Percentiles rank a stretch among this genome's conserved stretches.
phyloP scores from a whole-genome alignment of 345 rosid genomes.

The Bruguiera parviflora region DNA sequence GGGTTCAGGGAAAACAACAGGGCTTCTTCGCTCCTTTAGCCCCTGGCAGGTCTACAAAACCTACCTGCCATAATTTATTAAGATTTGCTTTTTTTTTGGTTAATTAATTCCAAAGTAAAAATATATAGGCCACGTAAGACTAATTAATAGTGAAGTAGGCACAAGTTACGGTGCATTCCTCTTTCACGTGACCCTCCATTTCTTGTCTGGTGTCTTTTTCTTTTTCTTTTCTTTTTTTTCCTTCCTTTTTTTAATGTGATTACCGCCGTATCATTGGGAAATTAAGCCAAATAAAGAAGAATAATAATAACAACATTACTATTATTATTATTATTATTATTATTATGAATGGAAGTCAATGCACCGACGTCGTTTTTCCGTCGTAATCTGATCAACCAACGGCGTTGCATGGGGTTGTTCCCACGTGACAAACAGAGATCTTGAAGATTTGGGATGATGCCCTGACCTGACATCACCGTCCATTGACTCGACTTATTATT shows the following conservation, averaged over 20 bases:
- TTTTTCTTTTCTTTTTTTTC: background rate
- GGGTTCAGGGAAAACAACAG: no score
- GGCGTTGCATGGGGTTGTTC: no score
- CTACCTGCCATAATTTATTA: background rate
- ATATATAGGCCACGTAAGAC: conserved; percentile 16
- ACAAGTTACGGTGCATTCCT: conserved; percentile 30
- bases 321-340: no score
- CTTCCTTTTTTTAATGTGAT: no score
- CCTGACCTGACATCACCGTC: conserved; percentile 8
- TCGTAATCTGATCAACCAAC: background rate
- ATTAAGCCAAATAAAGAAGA: no score
- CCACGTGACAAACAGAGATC: background rate
- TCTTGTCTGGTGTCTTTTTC: background rate
- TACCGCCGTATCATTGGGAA: background rate
- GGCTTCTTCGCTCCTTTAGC: no score
- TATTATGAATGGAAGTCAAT: background rate
- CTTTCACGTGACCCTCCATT: conserved; percentile 21
- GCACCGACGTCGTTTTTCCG: conserved; percentile 5
- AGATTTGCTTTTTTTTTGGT: background rate
- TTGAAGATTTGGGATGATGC: background rate
- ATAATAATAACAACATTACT: background rate
- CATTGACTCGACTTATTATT: background rate
- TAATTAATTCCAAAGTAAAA: background rate
- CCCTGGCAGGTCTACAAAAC: background rate
- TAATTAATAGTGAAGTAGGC: conserved; percentile 9